Conservation (phyloP, 129 eudicot species). For the Deinandra increscens region DNA sequence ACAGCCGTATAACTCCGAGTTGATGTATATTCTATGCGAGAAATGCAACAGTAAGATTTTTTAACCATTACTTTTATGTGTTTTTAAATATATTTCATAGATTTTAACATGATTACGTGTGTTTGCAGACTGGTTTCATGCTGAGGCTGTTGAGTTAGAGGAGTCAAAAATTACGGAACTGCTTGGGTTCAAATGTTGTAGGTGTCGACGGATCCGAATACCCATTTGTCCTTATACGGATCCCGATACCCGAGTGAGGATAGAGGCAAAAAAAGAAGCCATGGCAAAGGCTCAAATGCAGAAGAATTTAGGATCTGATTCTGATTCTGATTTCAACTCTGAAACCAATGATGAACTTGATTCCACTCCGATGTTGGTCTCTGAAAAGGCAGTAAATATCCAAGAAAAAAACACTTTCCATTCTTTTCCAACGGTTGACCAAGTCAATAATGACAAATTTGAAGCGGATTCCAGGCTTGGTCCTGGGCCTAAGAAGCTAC, state of each 20-base stretch:
- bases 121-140: slow-evolving; percentile 89
- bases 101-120: slow-evolving; percentile 12
- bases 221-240: slow-evolving; percentile 73
- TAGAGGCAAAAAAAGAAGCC: slow-evolving; percentile 41
- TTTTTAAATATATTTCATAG: not conserved
- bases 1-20: slow-evolving; percentile 50
- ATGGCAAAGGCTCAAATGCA: slow-evolving; percentile 36
- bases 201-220: slow-evolving; percentile 75
- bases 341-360: slow-evolving; percentile 34
- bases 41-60: slow-evolving; percentile 57
- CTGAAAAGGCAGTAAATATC: slow-evolving; percentile 32
- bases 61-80: not conserved
- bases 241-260: slow-evolving; percentile 31
- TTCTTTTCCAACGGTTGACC: slow-evolving; percentile 48
- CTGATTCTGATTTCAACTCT: slow-evolving; percentile 23
- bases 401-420: slow-evolving; percentile 47
- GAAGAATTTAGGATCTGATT: slow-evolving; percentile 29
- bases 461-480: slow-evolving; percentile 37
- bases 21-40: slow-evolving; percentile 80
- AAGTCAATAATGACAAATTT: slow-evolving; percentile 29
- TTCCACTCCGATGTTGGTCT: slow-evolving; percentile 27
- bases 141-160: slow-evolving; percentile 70
- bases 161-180: slow-evolving; percentile 61
- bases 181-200: slow-evolving; percentile 75
- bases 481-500: slow-evolving; percentile 62